phyloP scores from a whole-genome alignment of 805 yeast genomes.

The Nadsonia fulvescens region DNA sequence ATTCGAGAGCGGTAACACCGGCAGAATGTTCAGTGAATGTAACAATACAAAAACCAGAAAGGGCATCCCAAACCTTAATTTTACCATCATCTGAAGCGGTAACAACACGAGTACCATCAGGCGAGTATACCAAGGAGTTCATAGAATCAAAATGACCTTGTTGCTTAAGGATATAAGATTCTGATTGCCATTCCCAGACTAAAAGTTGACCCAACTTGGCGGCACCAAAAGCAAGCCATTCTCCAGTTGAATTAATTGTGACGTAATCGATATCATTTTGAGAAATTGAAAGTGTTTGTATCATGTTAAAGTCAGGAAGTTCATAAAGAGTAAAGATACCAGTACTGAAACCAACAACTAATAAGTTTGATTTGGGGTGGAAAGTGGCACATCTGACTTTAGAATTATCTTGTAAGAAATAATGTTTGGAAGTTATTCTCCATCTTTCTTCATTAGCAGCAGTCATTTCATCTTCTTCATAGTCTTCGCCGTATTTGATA shows the following conservation, averaged over 20 bases:
- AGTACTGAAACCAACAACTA: slow-evolving; percentile 76
- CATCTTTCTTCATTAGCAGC: slow-evolving; percentile 32
- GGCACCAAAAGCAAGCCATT: slow-evolving; percentile 95
- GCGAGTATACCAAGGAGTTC: slow-evolving; percentile 72
- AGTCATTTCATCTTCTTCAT: slow-evolving; percentile 24
- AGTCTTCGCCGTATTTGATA: slow-evolving; percentile 27
- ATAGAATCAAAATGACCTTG: slow-evolving; percentile 93
- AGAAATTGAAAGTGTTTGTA: slow-evolving; percentile 85
- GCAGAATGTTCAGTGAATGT: slow-evolving; percentile 86
- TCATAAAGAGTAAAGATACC: slow-evolving; percentile 90
- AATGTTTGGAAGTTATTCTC: slow-evolving; percentile 68
- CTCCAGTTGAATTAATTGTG: slow-evolving; percentile 65
- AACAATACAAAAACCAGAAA: slow-evolving; percentile 78
- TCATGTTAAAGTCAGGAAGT: slow-evolving; percentile 54
- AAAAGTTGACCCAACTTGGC: slow-evolving; percentile 76
- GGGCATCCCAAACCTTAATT: slow-evolving; percentile 89
- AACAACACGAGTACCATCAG: slow-evolving; percentile 82
- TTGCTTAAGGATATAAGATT: slow-evolving; percentile 83
- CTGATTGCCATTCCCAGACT: slow-evolving; percentile 98
- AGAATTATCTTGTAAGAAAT: slow-evolving; percentile 49
- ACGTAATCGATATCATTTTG: slow-evolving; percentile 78
- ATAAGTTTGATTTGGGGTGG: slow-evolving; percentile 48
- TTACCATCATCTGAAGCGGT: slow-evolving; percentile 96
- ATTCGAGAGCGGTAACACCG: slow-evolving; percentile 72
- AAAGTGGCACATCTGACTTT: slow-evolving; percentile 68